A percentile compares a stretch with the other conserved stretches of the same genome.
Evolutionary conservation across 129 eudicot genomes (phyloP).

Genomic region (Kitagawia praeruptora): DNA sequence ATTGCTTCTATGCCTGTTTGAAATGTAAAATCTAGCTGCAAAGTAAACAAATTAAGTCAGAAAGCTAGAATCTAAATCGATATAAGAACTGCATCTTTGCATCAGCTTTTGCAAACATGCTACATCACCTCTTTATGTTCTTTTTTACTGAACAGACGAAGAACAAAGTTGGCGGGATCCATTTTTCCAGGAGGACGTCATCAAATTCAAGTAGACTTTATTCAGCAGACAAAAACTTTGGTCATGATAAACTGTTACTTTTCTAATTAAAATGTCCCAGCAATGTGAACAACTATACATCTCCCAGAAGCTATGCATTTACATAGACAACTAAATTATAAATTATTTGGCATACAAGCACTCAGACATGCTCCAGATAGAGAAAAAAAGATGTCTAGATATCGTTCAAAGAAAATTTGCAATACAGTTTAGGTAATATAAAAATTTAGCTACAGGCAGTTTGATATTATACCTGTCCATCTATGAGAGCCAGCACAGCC

Average conservation of each 20-base stretch:
- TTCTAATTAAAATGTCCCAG: neutral
- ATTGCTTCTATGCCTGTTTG: too few relatives aligned
- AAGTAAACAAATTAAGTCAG: neutral
- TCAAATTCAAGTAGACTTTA: neutral
- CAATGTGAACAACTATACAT: neutral
- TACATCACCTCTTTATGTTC: slow-evolving; percentile 75
- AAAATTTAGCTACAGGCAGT: too few relatives aligned
- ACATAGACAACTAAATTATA: too few relatives aligned
- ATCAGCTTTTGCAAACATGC: neutral
- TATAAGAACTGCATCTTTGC: neutral
- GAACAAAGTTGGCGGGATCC: slow-evolving; percentile 79
- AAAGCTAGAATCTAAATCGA: neutral
- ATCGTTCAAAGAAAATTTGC: too few relatives aligned
- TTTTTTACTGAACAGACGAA: slow-evolving; percentile 63
- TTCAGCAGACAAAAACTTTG: neutral
- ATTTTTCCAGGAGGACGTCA: slow-evolving; percentile 92
- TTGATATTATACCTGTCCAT: too few relatives aligned
- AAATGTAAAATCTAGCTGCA: too few relatives aligned
- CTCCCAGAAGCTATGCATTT: neutral
- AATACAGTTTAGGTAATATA: too few relatives aligned
- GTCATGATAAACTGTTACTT: neutral
- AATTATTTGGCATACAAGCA: neutral
- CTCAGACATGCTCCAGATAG: neutral
- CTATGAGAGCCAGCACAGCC: too few relatives aligned
- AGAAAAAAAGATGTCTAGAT: neutral